Conservation (phyloP, 371 early-diverging fungal genomes). For the Mucor racemosus region DNA sequence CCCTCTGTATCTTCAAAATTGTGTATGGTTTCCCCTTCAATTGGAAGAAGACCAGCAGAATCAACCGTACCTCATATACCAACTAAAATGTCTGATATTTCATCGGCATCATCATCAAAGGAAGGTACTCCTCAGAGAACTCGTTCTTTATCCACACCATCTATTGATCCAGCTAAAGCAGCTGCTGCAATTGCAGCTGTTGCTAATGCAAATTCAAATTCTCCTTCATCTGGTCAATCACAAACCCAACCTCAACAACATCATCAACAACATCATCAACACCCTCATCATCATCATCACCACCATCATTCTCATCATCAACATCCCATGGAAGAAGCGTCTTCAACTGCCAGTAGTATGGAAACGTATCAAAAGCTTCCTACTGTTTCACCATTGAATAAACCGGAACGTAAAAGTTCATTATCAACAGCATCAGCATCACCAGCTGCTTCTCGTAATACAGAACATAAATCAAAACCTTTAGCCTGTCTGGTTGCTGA, state of each 20-base stretch:
- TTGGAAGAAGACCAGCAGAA: constrained; percentile 1
- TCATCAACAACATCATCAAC: not conserved
- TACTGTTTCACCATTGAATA: constrained; percentile 10
- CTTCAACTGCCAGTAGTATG: not conserved
- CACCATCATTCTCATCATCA: not conserved
- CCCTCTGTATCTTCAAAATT: constrained; percentile 33
- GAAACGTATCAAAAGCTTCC: not conserved
- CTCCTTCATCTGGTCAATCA: not conserved
- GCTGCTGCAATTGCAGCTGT: constrained; percentile 25
- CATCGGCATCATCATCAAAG: constrained; percentile 20
- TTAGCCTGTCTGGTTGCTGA: constrained; percentile 81
- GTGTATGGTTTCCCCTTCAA: constrained; percentile 18
- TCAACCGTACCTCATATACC: constrained; percentile 31
- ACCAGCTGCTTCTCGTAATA: not conserved
- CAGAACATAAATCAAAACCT: constrained; percentile 11
- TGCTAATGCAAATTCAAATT: not conserved
- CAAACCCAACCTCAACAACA: not conserved
- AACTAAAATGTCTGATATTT: constrained; percentile 28
- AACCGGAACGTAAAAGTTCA: constrained; percentile 12
- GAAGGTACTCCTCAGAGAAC: constrained; percentile 23
- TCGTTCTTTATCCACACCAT: constrained; percentile 29
- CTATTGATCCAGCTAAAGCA: constrained; percentile 25
- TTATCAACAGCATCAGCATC: not conserved
- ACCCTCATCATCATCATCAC: not conserved
- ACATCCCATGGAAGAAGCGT: not conserved